Percentiles rank a stretch among this genome's conserved stretches.
Evolutionary conservation across 2,329 filamentous ascomycete genomes (phyloP).

Genomic region (Diaporthe helianthi): DNA sequence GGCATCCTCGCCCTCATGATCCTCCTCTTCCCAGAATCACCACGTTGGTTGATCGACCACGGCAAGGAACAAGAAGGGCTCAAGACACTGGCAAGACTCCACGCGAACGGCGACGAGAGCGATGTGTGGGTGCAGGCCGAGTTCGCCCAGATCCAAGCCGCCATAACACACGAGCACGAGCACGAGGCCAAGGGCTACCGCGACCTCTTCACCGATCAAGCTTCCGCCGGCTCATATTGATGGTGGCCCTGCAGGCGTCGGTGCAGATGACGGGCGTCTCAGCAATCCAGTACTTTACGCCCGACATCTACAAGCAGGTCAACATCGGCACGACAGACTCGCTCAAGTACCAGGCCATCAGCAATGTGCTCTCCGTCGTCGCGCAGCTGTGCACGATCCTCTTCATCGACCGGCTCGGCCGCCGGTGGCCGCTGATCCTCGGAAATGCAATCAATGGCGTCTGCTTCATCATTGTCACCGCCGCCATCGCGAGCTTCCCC

Average conservation of each 20-base stretch:
- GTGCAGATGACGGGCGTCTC: constrained; percentile 27
- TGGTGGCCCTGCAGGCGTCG: constrained; percentile 11
- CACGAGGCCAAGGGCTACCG: not conserved
- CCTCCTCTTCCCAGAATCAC: constrained; percentile 23
- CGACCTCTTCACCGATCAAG: constrained; percentile 13
- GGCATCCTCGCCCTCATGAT: constrained; percentile 14
- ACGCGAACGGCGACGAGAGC: constrained; percentile 21
- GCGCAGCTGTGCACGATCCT: not conserved
- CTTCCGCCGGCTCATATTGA: constrained; percentile 11
- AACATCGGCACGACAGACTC: constrained; percentile 6
- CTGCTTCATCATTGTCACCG: constrained; percentile 24
- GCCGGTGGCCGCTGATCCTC: constrained; percentile 6
- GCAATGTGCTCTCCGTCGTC: constrained; percentile 16
- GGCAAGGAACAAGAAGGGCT: constrained; percentile 11
- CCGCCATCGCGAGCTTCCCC: constrained; percentile 13
- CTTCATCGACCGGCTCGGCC: constrained; percentile 23
- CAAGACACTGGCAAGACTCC: constrained; percentile 1
- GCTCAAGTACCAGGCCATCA: constrained; percentile 22
- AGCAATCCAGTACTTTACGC: constrained; percentile 26
- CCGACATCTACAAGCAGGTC: constrained; percentile 22
- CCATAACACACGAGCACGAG: constrained; percentile 22
- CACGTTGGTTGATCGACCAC: constrained; percentile 25
- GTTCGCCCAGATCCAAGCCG: constrained; percentile 16
- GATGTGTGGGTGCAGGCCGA: constrained; percentile 20
- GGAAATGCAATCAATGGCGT: constrained; percentile 7